Evolutionary conservation across 805 yeast species (phyloP).

Genomic region (Candida xiaguanensis): DNA sequence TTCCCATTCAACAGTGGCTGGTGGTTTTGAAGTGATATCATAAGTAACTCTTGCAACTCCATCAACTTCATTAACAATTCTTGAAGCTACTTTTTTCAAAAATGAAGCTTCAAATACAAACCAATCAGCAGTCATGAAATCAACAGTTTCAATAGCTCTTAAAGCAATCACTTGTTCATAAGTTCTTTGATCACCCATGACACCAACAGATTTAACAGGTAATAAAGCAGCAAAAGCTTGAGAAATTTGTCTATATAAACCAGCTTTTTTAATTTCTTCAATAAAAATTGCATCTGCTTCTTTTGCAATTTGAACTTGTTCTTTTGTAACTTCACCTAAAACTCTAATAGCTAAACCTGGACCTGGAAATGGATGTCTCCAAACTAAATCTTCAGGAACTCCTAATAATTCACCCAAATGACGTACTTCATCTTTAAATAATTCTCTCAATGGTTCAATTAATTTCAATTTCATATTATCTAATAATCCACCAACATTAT

Average conservation of each 20-base stretch:
- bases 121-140: constrained; percentile 99
- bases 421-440: constrained; percentile 98
- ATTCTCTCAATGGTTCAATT: constrained; percentile 97
- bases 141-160: constrained; percentile 96
- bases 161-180: constrained; percentile 98
- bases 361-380: constrained; percentile 99
- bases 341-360: constrained; percentile 99
- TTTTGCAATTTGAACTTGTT: constrained; percentile 93
- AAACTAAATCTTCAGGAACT: constrained; percentile 92
- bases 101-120: constrained; percentile 86
- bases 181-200: constrained; percentile 99
- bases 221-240: constrained; percentile 97
- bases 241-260: constrained; percentile 86
- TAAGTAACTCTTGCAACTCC: constrained; percentile 99
- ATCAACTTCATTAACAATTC: constrained; percentile 97
- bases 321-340: constrained; percentile 91
- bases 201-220: constrained; percentile 99
- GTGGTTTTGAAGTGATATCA: constrained; percentile 98
- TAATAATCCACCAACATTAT: constrained; percentile 96
- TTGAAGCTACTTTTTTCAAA: constrained; percentile 87
- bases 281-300: constrained; percentile 95
- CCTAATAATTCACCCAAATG: constrained; percentile 92
- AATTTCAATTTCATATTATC: constrained; percentile 98
- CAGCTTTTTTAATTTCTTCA: constrained; percentile 91
- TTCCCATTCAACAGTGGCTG: constrained; percentile 99